Evolutionary conservation across 2,329 filamentous ascomycete species (phyloP).

Genomic region (Endoconidiophora polonica): DNA sequence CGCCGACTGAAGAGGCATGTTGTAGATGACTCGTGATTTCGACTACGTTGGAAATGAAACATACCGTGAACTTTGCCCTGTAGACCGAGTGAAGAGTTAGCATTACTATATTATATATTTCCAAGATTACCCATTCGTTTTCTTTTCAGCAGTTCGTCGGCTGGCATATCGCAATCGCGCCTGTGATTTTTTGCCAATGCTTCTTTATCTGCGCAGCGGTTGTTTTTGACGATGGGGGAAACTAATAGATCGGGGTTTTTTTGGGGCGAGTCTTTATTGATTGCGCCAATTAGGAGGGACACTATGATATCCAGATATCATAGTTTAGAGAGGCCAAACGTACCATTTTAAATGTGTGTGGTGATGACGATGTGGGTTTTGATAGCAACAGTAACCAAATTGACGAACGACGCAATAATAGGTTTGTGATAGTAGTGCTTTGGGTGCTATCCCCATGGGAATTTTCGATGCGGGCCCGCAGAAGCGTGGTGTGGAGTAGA

Average conservation of each 20-base stretch:
- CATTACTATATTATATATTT: background rate
- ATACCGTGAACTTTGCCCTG: constrained; percentile 15
- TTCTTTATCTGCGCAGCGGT: too few species aligned
- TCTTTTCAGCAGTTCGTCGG: too few species aligned
- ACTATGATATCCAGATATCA: too few species aligned
- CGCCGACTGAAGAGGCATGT: background rate
- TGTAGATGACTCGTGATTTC: background rate
- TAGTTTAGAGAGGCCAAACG: background rate
- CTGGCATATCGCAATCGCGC: too few species aligned
- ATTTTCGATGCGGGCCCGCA: background rate
- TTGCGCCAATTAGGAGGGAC: too few species aligned
- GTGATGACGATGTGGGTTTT: constrained; percentile 11
- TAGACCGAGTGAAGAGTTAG: constrained; percentile 3
- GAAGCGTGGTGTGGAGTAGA: constrained; percentile 1
- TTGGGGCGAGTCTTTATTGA: too few species aligned
- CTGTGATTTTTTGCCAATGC: too few species aligned
- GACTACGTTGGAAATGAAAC: background rate
- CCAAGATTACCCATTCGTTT: too few species aligned
- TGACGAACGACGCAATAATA: constrained; percentile 7
- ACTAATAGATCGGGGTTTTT: too few species aligned
- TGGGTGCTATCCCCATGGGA: constrained; percentile 7
- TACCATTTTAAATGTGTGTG: constrained; percentile 11
- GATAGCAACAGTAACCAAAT: constrained; percentile 10
- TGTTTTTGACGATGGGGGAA: too few species aligned
- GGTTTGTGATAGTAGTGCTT: background rate